Evolutionary conservation across 768 basidiomycete species (phyloP), one percentile per base, ranked within the genome.

Genomic region (Leccinum obscurum): DNA sequence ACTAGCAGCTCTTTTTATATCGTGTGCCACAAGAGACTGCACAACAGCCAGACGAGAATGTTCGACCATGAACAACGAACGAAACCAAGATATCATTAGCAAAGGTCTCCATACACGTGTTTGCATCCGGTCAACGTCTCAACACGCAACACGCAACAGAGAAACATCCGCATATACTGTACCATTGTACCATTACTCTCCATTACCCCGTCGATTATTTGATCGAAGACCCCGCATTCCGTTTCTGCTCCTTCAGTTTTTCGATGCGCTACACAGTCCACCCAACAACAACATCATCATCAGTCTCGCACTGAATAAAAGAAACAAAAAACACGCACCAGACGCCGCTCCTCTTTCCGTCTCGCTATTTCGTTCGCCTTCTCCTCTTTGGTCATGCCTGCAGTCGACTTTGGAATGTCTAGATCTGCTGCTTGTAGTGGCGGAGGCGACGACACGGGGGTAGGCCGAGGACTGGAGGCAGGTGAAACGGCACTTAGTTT

Each of bases 351-450:
- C 72, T 98, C 95, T 69, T 95, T 90, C 60, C 95, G 80, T 63
- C 89, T 80, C 8, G 89, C 90, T 87, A 98, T 89, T 77, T 97
- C 93, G n/a, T 86, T 87, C 2, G 92, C 92, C 73, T 91, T 96
- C 66, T 95, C 94, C 73, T 97, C 96, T 72, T 94, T 97, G 28
- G 84, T 82, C 81, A 93, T 79, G 0, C 77, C 77, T 1, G 72
- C 74, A 28, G 82, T 74, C 57, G 79, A 77, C 54, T 60, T 67
- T 4, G 60, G 20, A 3, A 49, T 58, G 9, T 69, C 60, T 1
- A 66, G 24, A 20, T 69, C 69, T 10, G 49, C 37, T 2, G 46
- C 48, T 1, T 56, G 55, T 0, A 57, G 57, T 8, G 63, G 57
- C 0, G 53, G 61, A 10, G 72, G 60, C 1, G 70, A 75, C 3